Evolutionary conservation across 2,329 filamentous ascomycete genomes (phyloP).

Genomic region (Plenodomus biglobosus): DNA sequence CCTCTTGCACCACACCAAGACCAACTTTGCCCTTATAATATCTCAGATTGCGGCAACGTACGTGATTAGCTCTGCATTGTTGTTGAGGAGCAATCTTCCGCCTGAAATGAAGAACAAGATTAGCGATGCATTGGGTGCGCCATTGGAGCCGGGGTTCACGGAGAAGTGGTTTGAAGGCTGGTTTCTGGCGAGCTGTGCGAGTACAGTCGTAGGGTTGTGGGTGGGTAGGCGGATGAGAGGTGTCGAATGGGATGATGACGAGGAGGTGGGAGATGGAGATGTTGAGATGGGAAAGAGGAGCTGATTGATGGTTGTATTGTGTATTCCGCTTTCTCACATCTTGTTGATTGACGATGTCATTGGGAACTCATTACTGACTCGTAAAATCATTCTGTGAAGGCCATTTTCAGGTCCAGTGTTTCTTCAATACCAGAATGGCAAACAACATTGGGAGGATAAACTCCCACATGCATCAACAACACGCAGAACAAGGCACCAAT

Average conservation of each 20-base stretch:
- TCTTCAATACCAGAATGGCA: too few species aligned
- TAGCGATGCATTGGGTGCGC: slow-evolving; percentile 73
- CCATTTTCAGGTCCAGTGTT: too few species aligned
- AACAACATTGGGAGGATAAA: too few species aligned
- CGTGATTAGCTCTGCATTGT: slow-evolving; percentile 76
- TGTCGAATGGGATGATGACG: slow-evolving; percentile 42
- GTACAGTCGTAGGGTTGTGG: slow-evolving; percentile 73
- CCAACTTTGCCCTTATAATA: slow-evolving; percentile 76
- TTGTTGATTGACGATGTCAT: too few species aligned
- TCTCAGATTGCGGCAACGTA: slow-evolving; percentile 83
- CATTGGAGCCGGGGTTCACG: slow-evolving; percentile 71
- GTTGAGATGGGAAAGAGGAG: slow-evolving; percentile 68
- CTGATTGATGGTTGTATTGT: neutral
- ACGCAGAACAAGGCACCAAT: too few species aligned
- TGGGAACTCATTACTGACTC: too few species aligned
- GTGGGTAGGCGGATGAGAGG: slow-evolving; percentile 64
- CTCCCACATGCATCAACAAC: too few species aligned
- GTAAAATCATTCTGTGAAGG: too few species aligned
- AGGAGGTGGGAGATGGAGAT: slow-evolving; percentile 53
- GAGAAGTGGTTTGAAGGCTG: slow-evolving; percentile 87
- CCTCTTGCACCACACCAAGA: slow-evolving; percentile 73
- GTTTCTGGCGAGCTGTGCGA: slow-evolving; percentile 70
- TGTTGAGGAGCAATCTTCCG: slow-evolving; percentile 77
- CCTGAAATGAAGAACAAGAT: slow-evolving; percentile 75
- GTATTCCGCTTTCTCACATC: neutral